Percentiles rank a stretch among this genome's conserved stretches.
Evolutionary conservation across 2,329 filamentous ascomycete species (phyloP).

Genomic region (Colletotrichum gigasporum): DNA sequence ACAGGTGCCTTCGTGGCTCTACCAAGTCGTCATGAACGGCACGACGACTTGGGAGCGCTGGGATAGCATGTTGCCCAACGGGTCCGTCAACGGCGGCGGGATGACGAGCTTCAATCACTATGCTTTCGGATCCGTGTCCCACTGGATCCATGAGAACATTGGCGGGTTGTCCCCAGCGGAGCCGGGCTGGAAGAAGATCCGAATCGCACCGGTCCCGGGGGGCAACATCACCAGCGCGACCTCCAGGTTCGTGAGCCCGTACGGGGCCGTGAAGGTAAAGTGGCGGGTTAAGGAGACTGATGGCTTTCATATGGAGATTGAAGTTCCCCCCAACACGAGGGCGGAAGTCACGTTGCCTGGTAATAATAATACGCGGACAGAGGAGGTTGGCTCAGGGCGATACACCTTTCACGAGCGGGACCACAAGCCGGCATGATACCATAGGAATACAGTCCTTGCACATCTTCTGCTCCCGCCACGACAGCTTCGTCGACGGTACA

Average conservation of each 20-base stretch:
- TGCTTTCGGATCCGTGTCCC: constrained; percentile 55
- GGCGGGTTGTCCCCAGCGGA: constrained; percentile 50
- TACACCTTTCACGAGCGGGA: constrained; percentile 20
- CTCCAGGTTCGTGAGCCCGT: constrained; percentile 41
- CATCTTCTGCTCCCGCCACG: no score
- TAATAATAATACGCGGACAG: neutral
- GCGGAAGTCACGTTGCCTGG: constrained; percentile 24
- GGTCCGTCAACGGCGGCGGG: constrained; percentile 51
- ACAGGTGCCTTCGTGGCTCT: constrained; percentile 56
- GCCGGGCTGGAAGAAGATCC: constrained; percentile 50
- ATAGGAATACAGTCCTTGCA: no score
- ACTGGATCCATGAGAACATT: constrained; percentile 55
- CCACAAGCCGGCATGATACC: neutral
- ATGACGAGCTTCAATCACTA: constrained; percentile 64
- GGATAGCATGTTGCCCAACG: constrained; percentile 56
- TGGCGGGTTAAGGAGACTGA: constrained; percentile 38
- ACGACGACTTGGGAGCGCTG: constrained; percentile 63
- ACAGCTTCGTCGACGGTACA: no score
- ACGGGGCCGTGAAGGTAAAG: constrained; percentile 40
- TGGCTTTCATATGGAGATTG: constrained; percentile 16
- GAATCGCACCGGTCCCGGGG: constrained; percentile 46
- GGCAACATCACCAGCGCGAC: constrained; percentile 46
- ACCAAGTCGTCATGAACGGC: constrained; percentile 54
- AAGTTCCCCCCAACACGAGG: constrained; percentile 23
- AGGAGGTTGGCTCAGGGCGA: constrained; percentile 20